Evolutionary conservation across 805 yeast genomes (phyloP), one percentile per base, ranked within the genome.

Genomic region (Lachancea sp.): DNA sequence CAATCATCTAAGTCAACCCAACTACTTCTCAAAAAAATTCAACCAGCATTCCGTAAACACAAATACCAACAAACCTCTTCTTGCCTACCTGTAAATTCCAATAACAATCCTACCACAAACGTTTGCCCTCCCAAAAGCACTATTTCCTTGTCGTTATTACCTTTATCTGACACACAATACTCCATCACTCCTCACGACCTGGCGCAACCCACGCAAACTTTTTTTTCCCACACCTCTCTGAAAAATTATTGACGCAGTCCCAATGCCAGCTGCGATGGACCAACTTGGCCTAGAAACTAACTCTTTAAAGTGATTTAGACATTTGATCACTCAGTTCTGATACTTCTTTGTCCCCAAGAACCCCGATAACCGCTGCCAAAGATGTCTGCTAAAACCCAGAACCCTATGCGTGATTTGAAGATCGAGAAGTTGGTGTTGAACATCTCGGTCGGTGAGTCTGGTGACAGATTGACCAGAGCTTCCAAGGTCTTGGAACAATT

Each of bases 371-470:
- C 43, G 31, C 20, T 26, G 53, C 55, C 62, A 49, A 63, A 60
- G 58, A 65, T 65, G 77, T 72, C 78, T 65, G 69, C 74, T 60
- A 73, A 75, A 70, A 63, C 86, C 68, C 87, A 82, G 75, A 93
- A 93, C 80, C 81, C 86, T 77, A 91, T 93, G 98, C 93, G 96
- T 79, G 98, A 93, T 68, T 81, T 93, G 77, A 90, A 85, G 81
- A 91, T 93, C 80, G 98, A 93, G 80, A 93, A 93, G 80, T 85
- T 93, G 77, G 97, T 93, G 77, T 86, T 93, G 77, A 93, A 93
- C 93, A 93, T 93, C 79, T 90, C 95, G 77, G 99, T 93, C 75
- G 99, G 99, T 81, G 99, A 93, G 80, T 90, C 97, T 76, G 99
- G 99, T 82, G 99, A 93, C 78, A 86, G 98, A 85, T 88, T 93